phyloP scores from a whole-genome alignment of 2,329 filamentous ascomycete genomes.

The Trichoderma atroviride region DNA sequence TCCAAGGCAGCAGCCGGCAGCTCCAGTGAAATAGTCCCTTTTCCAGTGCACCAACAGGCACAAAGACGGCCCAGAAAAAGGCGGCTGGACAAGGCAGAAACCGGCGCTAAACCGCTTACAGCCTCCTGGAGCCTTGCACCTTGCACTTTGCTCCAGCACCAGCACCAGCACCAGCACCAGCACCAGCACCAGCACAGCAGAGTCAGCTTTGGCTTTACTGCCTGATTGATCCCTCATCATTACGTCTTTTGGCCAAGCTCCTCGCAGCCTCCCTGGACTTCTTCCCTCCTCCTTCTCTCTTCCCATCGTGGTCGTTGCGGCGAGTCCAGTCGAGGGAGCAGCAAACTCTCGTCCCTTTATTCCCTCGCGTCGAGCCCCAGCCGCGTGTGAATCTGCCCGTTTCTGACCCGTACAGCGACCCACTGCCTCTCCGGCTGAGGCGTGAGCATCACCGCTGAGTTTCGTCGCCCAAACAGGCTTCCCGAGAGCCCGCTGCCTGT shows the following conservation, averaged over 20 bases:
- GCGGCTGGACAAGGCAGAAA: constrained; percentile 26
- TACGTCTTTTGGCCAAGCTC: constrained; percentile 20
- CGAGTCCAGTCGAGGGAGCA: constrained; percentile 10
- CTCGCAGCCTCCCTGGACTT: constrained; percentile 14
- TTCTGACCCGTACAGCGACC: background rate
- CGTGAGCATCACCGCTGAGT: constrained; percentile 25
- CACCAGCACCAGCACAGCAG: background rate
- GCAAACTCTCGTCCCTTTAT: background rate
- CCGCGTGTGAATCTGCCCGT: constrained; percentile 8
- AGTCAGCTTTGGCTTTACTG: constrained; percentile 26
- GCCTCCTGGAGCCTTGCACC: constrained; percentile 17
- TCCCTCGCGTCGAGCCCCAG: constrained; percentile 12
- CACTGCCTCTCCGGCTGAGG: constrained; percentile 17
- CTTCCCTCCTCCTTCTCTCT: background rate
- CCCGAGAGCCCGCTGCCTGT: background rate
- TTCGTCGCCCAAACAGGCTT: background rate
- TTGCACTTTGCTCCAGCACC: background rate
- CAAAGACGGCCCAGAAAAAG: background rate
- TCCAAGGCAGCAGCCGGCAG: background rate
- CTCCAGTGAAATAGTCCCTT: background rate
- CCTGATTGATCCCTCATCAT: constrained; percentile 29
- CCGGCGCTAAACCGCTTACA: constrained; percentile 15
- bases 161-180: background rate
- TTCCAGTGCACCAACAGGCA: background rate
- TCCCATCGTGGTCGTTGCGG: background rate